Conservation (phyloP, 805 yeast genomes). For the Kodamaea kakaduensis region DNA sequence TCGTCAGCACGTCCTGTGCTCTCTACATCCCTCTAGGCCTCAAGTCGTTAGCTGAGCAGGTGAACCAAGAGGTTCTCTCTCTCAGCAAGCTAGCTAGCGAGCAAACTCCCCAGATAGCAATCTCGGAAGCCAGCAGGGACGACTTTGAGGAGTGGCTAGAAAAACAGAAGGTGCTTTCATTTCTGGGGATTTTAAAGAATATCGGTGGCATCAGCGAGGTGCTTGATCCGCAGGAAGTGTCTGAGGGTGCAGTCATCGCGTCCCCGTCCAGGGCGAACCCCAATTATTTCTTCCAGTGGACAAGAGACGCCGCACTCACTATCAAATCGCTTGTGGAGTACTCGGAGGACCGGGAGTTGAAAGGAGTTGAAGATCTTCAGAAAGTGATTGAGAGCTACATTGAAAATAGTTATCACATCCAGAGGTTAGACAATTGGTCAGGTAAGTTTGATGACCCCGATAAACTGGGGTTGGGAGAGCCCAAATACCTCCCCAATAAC, state of each 20-base stretch:
- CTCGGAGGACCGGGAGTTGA: slow-evolving; percentile 39
- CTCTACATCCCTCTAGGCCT: slow-evolving; percentile 1
- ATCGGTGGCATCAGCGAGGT: slow-evolving; percentile 49
- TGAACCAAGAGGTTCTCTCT: background rate
- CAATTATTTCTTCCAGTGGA: slow-evolving; percentile 87
- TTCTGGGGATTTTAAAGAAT: slow-evolving; percentile 47
- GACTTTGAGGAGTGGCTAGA: slow-evolving; percentile 49
- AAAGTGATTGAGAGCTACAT: slow-evolving; percentile 57
- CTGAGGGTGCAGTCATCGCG: slow-evolving; percentile 75
- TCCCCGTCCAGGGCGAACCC: slow-evolving; percentile 72
- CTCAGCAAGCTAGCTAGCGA: no score
- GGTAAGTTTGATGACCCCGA: slow-evolving; percentile 48
- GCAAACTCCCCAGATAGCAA: background rate
- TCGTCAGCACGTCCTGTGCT: background rate
- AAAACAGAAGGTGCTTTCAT: slow-evolving; percentile 39
- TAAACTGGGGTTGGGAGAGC: slow-evolving; percentile 76
- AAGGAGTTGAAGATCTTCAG: slow-evolving; percentile 16
- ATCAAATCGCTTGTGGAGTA: slow-evolving; percentile 58
- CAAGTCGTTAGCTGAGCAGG: background rate
- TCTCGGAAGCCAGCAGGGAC: no score
- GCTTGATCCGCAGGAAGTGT: slow-evolving; percentile 31
- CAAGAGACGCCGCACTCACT: slow-evolving; percentile 83
- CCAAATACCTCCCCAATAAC: slow-evolving; percentile 73
- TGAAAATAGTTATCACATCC: slow-evolving; percentile 53
- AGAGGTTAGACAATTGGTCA: slow-evolving; percentile 63